Base-by-base conservation (phyloP, 2,329 filamentous ascomycete species). In the Aureobasidium mangrovei region DNA sequence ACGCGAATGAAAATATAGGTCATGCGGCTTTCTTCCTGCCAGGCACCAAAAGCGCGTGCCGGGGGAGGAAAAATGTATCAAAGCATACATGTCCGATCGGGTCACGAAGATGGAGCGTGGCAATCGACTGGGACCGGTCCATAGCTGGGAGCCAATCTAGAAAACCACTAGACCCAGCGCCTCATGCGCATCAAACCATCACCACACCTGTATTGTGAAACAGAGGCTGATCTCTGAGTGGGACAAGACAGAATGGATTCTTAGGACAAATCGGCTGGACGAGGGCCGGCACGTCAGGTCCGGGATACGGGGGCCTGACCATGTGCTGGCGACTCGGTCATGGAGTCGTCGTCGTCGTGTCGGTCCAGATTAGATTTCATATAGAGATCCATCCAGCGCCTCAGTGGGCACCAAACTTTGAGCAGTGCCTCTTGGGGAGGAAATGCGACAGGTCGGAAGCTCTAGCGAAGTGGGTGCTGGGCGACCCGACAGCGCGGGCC, bases 31-130 rank as follows among this genome's bases (percentile, higher is more conserved):
- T 29, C 41, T 27, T 53, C 40, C 62, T 65, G 64, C 67, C 67
- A 70, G 69, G 67, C 60, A 71, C 69, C 58, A 67, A 65, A 63
- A 63, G 63, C 62, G 62, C 62, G 62, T 67, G 43, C 44, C 43
- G 43, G 68, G 66, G 40, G 18, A 26, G 40, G 63, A 68, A 67
- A 66, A 67, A 61, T 64, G 54, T 56, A 56, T 56, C 54, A 56
- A 27, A 52, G 48, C 47, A 56, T 53, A 51, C 42, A 53, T 38
- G 33, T 56, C 47, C 54, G 54, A 56, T 56, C 54, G 46, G 54
- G 29, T 40, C 33, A 46, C 47, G 46, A 55, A 45, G 39, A 53
- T 51, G 45, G 42, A 45, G 42, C 42, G 42, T 52, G 36, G 41
- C 40, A 46, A 46, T 52, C 47, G 54, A 56, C 41, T 56, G 54